Conservation (phyloP, 495 filamentous ascomycete genomes). For the Echria macrotheca region DNA sequence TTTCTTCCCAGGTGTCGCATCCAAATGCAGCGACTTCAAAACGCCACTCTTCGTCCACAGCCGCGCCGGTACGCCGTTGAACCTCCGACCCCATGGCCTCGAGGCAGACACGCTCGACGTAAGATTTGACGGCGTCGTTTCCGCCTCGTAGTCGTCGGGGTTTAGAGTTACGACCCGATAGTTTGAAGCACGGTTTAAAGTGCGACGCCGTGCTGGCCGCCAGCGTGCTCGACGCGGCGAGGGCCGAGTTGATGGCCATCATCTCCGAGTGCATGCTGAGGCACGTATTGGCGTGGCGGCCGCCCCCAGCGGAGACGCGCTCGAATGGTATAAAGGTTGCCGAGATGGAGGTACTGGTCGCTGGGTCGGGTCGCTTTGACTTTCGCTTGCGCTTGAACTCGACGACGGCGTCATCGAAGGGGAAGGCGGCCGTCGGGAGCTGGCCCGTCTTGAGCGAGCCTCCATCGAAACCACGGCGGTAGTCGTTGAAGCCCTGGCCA, state of each 20-base stretch:
- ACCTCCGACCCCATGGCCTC: slow-evolving; percentile 21
- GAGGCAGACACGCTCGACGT: slow-evolving; percentile 38
- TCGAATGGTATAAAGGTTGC: slow-evolving; percentile 11
- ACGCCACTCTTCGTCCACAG: slow-evolving; percentile 39
- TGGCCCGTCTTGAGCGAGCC: slow-evolving; percentile 45
- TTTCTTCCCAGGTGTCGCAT: slow-evolving; percentile 27
- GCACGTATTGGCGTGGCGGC: slow-evolving; percentile 29
- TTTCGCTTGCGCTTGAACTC: slow-evolving; percentile 30
- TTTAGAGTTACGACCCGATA: slow-evolving; percentile 41
- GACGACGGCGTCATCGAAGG: slow-evolving; percentile 21
- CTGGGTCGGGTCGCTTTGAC: slow-evolving; percentile 11
- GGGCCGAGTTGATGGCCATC: slow-evolving; percentile 50
- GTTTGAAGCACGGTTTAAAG: slow-evolving; percentile 46
- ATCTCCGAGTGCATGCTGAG: slow-evolving; percentile 52
- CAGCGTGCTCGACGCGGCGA: slow-evolving; percentile 38
- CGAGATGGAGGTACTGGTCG: neutral
- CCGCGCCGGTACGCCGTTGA: slow-evolving; percentile 19
- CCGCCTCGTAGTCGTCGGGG: slow-evolving; percentile 31
- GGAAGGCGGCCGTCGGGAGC: slow-evolving; percentile 24
- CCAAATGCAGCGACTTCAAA: slow-evolving; percentile 46
- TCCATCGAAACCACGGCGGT: slow-evolving; percentile 43
- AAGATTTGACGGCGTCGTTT: slow-evolving; percentile 31
- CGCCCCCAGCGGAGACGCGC: slow-evolving; percentile 6
- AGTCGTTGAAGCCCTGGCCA: slow-evolving; percentile 45
- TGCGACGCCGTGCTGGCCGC: slow-evolving; percentile 34